These are phyloP conservation scores for Diaporthe longicolla DNA, from an alignment of 2,329 filamentous ascomycete species.

Conservation along the genomic window DNA sequence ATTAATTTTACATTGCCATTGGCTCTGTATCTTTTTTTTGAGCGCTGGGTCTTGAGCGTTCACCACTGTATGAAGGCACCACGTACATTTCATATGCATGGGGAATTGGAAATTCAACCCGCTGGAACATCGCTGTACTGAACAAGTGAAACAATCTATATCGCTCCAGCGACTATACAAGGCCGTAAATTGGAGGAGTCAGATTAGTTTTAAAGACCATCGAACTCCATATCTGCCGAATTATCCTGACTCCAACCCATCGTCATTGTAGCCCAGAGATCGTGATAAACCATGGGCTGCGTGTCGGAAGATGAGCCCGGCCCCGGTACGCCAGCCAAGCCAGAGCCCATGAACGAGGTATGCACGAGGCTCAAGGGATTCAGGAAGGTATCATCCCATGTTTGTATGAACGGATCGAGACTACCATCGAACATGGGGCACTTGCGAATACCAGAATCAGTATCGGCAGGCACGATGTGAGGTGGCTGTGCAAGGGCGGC, in stretches of 20 bases:
- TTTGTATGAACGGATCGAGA: constrained; percentile 60
- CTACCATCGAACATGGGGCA: constrained; percentile 69
- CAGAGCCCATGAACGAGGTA: constrained; percentile 30
- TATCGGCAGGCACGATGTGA: constrained; percentile 41
- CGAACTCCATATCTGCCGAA: constrained; percentile 19
- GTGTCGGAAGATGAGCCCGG: constrained; percentile 34
- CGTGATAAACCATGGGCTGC: constrained; percentile 53
- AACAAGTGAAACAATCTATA: background rate
- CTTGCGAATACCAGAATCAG: constrained; percentile 45
- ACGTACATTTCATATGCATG: no score
- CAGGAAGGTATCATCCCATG: constrained; percentile 59
- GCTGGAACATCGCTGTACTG: no score
- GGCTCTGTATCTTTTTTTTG: no score
- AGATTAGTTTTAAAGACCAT: background rate
- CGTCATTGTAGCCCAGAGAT: constrained; percentile 65
- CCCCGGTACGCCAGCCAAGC: constrained; percentile 12
- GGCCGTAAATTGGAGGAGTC: background rate
- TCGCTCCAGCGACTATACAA: background rate
- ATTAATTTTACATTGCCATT: no score
- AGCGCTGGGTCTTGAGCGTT: no score
- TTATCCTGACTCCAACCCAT: constrained; percentile 57
- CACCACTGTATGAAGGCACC: no score
- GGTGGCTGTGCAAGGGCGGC: background rate
- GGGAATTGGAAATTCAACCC: no score
- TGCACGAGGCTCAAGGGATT: constrained; percentile 36